Conservation (phyloP, 805 yeast species). For the Vanderwaltozyma tropicalis region DNA sequence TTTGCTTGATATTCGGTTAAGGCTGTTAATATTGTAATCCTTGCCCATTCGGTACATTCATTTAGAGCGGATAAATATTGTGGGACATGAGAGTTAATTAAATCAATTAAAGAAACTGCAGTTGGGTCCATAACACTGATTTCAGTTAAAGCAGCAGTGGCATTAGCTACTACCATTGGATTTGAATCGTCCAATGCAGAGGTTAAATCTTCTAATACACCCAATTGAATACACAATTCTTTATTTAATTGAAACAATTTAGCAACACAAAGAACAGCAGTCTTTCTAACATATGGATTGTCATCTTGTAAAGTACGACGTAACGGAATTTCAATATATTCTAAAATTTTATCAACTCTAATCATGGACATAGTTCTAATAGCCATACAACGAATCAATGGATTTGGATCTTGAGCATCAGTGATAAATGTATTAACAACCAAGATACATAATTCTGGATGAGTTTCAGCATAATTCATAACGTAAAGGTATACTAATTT, state of each 20-base stretch:
- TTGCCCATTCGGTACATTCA: slow-evolving; percentile 99
- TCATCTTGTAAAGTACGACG: slow-evolving; percentile 80
- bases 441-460: slow-evolving; percentile 89
- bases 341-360: slow-evolving; percentile 89
- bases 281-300: slow-evolving; percentile 93
- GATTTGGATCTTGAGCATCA: slow-evolving; percentile 94
- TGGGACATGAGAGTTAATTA: slow-evolving; percentile 34
- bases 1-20: slow-evolving; percentile 57
- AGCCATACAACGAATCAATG: slow-evolving; percentile 89
- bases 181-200: slow-evolving; percentile 71
- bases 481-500: slow-evolving; percentile 87
- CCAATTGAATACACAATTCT: slow-evolving; percentile 73
- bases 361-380: slow-evolving; percentile 98
- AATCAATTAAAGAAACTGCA: slow-evolving; percentile 33
- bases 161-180: slow-evolving; percentile 96
- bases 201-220: slow-evolving; percentile 62
- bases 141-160: slow-evolving; percentile 77
- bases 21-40: slow-evolving; percentile 79
- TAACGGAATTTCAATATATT: slow-evolving; percentile 85
- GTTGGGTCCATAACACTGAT: slow-evolving; percentile 59
- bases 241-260: slow-evolving; percentile 82
- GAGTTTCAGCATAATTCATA: slow-evolving; percentile 94
- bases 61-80: slow-evolving; percentile 75
- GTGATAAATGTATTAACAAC: slow-evolving; percentile 95
- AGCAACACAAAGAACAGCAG: slow-evolving; percentile 96